Evolutionary conservation across 1,284 basidiomycete genomes (phyloP).

Genomic region (Polyporus tsugae): DNA sequence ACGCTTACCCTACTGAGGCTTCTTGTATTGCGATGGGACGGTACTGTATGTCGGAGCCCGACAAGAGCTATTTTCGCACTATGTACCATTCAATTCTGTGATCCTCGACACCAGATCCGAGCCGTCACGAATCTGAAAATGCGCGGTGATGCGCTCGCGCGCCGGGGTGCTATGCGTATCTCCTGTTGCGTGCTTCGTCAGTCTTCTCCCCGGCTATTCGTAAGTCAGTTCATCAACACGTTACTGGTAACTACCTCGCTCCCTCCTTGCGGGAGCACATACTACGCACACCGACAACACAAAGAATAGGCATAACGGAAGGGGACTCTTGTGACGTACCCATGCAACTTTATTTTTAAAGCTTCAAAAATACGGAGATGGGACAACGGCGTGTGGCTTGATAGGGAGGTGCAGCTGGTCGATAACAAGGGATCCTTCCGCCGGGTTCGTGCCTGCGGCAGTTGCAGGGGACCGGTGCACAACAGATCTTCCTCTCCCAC

Average conservation of each 20-base stretch:
- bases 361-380: not conserved
- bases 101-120: not conserved
- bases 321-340: not conserved
- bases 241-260: not conserved
- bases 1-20: not conserved
- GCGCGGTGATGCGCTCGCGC: not conserved
- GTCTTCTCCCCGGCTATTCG: not conserved
- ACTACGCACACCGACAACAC: not conserved
- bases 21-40: not conserved
- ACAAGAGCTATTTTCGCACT: not conserved
- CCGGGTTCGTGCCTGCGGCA: not conserved
- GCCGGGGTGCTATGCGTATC: not conserved
- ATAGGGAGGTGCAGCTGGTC: not conserved
- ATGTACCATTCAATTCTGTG: not conserved
- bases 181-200: conserved; percentile 8
- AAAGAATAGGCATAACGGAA: not conserved
- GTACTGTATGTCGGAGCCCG: not conserved
- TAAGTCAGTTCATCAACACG: not conserved
- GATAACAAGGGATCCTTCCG: not conserved
- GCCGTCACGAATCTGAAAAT: not conserved
- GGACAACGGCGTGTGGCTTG: not conserved
- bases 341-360: not conserved
- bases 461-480: conserved; percentile 1
- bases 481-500: not conserved
- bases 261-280: not conserved